Conservation (phyloP, 169 alveolate genomes). For the Prorocentrum cordatum region DNA sequence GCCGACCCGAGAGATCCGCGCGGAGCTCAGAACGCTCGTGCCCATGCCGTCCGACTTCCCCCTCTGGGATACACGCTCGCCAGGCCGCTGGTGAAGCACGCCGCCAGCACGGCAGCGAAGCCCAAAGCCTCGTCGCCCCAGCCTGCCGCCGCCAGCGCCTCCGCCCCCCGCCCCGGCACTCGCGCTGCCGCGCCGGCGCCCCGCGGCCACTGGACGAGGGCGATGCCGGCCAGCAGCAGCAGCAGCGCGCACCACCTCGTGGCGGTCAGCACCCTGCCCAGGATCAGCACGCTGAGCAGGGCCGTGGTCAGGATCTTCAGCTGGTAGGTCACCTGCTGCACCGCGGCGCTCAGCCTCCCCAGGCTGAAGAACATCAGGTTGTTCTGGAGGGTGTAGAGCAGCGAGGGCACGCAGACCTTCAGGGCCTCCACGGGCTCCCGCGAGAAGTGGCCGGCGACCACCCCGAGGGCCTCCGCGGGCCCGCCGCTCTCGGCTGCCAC, state of each 20-base stretch:
- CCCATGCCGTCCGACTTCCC: too few species aligned
- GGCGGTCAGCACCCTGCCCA: conserved; percentile 57
- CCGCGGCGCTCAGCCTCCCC: conserved; percentile 77
- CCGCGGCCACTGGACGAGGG: too few species aligned
- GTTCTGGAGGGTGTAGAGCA: conserved; percentile 77
- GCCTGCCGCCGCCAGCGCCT: background rate
- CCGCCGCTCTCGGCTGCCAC: too few species aligned
- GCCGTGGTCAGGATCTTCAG: conserved; percentile 78
- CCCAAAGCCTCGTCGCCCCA: conserved; percentile 70
- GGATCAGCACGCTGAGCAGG: conserved; percentile 73
- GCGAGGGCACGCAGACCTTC: conserved; percentile 76
- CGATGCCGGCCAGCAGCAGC: conserved; percentile 71
- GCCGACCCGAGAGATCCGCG: too few species aligned
- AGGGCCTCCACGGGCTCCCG: conserved; percentile 22
- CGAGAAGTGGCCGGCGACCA: too few species aligned
- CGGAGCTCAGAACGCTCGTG: too few species aligned
- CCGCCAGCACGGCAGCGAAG: conserved; percentile 76
- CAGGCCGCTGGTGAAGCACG: conserved; percentile 78
- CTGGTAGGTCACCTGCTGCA: conserved; percentile 75
- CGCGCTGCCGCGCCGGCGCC: background rate
- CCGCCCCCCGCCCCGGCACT: too few species aligned
- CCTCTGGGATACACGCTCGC: conserved; percentile 81
- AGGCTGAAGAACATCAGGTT: conserved; percentile 75
- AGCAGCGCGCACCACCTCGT: conserved; percentile 72
- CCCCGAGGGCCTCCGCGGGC: too few species aligned